Evolutionary conservation across 1,284 basidiomycete species (phyloP), one percentile per base, ranked within the genome.

Genomic region (Pseudozyma sp.): DNA sequence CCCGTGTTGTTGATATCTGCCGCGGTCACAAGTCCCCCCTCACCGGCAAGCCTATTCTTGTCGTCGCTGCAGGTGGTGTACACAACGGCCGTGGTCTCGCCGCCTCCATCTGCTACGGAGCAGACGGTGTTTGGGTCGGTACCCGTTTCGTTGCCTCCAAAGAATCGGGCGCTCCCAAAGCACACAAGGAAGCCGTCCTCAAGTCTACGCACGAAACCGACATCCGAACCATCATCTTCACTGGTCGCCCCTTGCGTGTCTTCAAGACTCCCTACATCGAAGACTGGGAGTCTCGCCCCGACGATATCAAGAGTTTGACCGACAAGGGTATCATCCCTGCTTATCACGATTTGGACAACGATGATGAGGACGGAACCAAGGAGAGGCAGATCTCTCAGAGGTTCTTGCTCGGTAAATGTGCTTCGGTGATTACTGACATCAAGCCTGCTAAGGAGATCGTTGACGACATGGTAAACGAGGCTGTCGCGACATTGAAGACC

Each of bases 141-240:
- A 93, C 92, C 2, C 89, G 94, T 44, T 97, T 97, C 82, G 93
- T 97, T 31, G 94, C 94, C 19, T 77, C 74, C 10, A 72, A 50
- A 35, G 80, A 82, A 51, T 68, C 70, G 3, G 80, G 80, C 39
- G 80, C 80, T 13, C 79, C 80, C 53, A 76, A 73, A 55, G 71
- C 69, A 12, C 80, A 82, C 76, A 81, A 82, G 75, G 78, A 82
- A 47, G 79, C 77, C 36, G 73, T 82, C 21, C 65, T 82, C 53
- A 80, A 73, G 58, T 75, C 77, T 35, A 81, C 71, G 5, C 80
- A 82, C 70, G 80, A 82, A 53, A 78, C 74, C 51, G 80, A 82
- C 52, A 64, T 80, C 36, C 70, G 80, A 19, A 80, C 78, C 39
- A 77, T 81, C 70, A 81, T 81, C 69, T 81, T 80, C 66, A 85